phyloP scores from a whole-genome alignment of 2,329 filamentous ascomycete species.

The Alternaria ventricosa region DNA sequence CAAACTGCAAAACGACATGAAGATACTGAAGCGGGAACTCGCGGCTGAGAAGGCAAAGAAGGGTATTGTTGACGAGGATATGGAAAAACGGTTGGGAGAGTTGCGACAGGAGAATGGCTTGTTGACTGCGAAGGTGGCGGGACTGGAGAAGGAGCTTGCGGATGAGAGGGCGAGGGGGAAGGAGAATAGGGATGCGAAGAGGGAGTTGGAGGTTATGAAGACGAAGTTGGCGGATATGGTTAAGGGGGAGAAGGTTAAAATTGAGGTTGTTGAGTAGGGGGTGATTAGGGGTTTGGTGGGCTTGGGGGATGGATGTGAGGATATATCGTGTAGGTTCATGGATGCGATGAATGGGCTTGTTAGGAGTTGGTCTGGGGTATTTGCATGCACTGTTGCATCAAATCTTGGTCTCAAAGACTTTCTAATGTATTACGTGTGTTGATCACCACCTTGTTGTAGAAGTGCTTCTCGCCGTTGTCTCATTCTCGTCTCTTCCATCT shows the following conservation, averaged over 20 bases:
- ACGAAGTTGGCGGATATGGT: not conserved
- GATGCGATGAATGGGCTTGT: not conserved
- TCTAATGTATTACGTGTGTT: not conserved
- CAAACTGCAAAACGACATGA: not conserved
- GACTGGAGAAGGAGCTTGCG: not conserved
- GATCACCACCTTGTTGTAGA: not conserved
- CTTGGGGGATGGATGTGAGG: not conserved
- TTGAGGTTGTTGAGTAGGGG: not conserved
- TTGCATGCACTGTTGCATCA: not conserved
- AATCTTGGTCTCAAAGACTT: rapidly evolving
- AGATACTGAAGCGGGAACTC: not conserved
- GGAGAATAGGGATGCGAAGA: not conserved
- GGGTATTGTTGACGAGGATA: not conserved
- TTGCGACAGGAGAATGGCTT: rapidly evolving
- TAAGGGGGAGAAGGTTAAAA: not conserved
- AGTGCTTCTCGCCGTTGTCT: constrained; percentile 7
- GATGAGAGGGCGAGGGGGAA: not conserved
- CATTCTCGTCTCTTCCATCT: constrained; percentile 12
- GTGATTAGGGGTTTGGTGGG: rapidly evolving
- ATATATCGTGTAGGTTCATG: rapidly evolving
- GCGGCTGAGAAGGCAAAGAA: not conserved
- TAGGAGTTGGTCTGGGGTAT: rapidly evolving
- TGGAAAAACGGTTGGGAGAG: not conserved
- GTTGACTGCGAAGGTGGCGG: not conserved
- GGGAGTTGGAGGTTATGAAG: not conserved